Evolutionary conservation across 805 yeast genomes (phyloP).

Genomic region (Teunomyces tritomae): DNA sequence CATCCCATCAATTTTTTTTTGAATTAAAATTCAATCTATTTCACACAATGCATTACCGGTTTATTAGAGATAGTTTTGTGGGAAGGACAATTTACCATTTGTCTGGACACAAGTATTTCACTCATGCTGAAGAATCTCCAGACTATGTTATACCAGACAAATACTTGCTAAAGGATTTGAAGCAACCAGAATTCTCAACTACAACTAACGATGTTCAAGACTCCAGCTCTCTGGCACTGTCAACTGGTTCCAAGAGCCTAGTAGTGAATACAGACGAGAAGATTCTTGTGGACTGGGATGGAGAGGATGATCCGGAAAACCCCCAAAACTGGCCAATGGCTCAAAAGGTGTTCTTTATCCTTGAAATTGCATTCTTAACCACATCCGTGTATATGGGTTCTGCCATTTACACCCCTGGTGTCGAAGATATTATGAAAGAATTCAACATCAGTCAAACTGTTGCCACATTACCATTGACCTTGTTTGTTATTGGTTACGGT

Average conservation of each 20-base stretch:
- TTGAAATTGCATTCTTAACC: constrained; percentile 44
- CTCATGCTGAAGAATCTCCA: constrained; percentile 15
- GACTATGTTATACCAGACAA: constrained; percentile 17
- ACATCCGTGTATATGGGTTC: constrained; percentile 56
- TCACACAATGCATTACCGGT: constrained; percentile 11
- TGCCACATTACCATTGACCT: constrained; percentile 50
- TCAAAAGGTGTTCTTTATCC: constrained; percentile 37
- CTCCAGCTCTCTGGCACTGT: neutral
- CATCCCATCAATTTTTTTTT: neutral
- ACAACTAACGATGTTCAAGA: neutral
- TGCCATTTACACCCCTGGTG: constrained; percentile 54
- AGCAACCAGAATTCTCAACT: neutral
- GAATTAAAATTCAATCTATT: constrained; percentile 28
- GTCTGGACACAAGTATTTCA: constrained; percentile 22
- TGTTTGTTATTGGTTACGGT: constrained; percentile 61
- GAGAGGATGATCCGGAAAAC: constrained; percentile 51
- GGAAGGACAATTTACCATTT: constrained; percentile 28
- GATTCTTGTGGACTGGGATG: constrained; percentile 42
- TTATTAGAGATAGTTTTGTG: constrained; percentile 30
- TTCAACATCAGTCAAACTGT: constrained; percentile 44
- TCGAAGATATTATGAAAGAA: constrained; percentile 41
- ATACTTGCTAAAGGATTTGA: constrained; percentile 7
- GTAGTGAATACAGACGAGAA: neutral
- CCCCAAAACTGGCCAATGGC: constrained; percentile 55
- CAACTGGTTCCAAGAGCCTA: neutral